Percentiles rank a stretch among this genome's conserved stretches.
Conservation (phyloP, 2,329 filamentous ascomycete genomes). For the Cordyceps cicadae region DNA sequence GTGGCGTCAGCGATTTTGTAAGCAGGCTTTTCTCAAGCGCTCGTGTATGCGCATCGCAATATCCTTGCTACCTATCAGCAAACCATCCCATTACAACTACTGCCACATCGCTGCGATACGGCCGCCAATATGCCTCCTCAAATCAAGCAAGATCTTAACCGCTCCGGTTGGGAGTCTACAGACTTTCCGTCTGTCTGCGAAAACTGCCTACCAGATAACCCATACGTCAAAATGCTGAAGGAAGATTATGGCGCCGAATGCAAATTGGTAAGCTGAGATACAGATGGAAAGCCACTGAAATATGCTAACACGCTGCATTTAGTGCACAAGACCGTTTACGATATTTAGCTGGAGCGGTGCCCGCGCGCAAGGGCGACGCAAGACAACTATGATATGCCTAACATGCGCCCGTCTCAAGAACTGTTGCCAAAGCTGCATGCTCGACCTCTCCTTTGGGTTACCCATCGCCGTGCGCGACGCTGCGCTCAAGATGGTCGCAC, state of each 20-base stretch:
- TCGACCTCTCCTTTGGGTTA: conserved; percentile 90
- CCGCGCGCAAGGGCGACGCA: conserved; percentile 77
- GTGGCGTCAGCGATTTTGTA: conserved; percentile 1
- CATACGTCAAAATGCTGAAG: conserved; percentile 98
- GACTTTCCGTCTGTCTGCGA: conserved; percentile 87
- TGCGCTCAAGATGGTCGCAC: conserved; percentile 94
- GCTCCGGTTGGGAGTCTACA: conserved; percentile 91
- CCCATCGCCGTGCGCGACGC: conserved; percentile 94
- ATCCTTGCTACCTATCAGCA: not conserved
- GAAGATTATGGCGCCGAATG: conserved; percentile 88
- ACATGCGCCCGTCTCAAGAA: conserved; percentile 97
- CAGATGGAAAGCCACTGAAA: not conserved
- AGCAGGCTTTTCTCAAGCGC: not conserved
- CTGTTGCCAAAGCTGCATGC: conserved; percentile 98
- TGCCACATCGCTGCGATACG: not conserved
- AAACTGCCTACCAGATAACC: conserved; percentile 89
- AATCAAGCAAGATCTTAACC: conserved; percentile 92
- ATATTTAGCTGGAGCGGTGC: conserved; percentile 93
- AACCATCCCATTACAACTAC: not conserved
- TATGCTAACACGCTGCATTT: conserved; percentile 14
- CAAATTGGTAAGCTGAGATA: conserved; percentile 44
- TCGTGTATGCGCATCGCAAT: not conserved
- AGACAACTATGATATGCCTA: conserved; percentile 89
- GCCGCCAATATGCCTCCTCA: conserved; percentile 63
- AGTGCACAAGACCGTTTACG: conserved; percentile 89